Conservation (phyloP, 2,329 filamentous ascomycete species). For the Dendryphion nanum region DNA sequence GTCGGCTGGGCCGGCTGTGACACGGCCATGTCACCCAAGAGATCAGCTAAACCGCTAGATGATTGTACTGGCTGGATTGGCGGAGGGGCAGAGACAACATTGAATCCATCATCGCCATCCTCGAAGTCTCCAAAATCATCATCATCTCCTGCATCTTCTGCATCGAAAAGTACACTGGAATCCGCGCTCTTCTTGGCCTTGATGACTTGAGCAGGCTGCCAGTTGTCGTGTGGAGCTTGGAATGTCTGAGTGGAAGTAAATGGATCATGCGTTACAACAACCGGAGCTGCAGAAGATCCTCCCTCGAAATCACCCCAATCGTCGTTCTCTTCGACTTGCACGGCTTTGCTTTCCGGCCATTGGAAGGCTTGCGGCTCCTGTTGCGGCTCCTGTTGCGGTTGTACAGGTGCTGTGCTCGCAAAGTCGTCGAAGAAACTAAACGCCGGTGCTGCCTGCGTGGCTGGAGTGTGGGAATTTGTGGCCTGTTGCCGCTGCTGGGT, state of each 20-base stretch:
- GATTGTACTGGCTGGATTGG: not conserved
- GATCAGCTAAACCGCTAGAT: conserved; percentile 21
- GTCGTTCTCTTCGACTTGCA: conserved; percentile 26
- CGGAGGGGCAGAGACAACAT: not conserved
- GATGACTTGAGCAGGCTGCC: conserved; percentile 25
- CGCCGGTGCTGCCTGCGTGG: conserved; percentile 11
- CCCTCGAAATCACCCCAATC: conserved; percentile 45
- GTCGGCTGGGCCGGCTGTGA: conserved; percentile 5
- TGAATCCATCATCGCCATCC: conserved; percentile 11
- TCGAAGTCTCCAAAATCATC: conserved; percentile 39
- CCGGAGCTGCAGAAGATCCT: conserved; percentile 16
- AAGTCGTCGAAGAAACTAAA: conserved; percentile 39
- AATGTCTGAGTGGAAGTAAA: conserved; percentile 10
- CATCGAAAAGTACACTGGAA: conserved; percentile 41
- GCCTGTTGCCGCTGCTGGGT: conserved; percentile 10
- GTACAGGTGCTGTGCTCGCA: conserved; percentile 10
- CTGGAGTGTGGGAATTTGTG: not conserved
- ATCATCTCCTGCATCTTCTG: conserved; percentile 37
- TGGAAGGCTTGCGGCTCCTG: conserved; percentile 6
- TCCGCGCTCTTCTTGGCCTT: conserved; percentile 34
- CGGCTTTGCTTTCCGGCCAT: conserved; percentile 1
- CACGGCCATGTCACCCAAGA: conserved; percentile 26
- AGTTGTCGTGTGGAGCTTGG: conserved; percentile 12
- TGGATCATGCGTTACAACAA: conserved; percentile 13
- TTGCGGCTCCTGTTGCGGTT: conserved; percentile 8